These are phyloP conservation scores for Pseudogymnoascus sp. DNA, from an alignment of 2,329 filamentous ascomycete genomes.

Conservation along the genomic window DNA sequence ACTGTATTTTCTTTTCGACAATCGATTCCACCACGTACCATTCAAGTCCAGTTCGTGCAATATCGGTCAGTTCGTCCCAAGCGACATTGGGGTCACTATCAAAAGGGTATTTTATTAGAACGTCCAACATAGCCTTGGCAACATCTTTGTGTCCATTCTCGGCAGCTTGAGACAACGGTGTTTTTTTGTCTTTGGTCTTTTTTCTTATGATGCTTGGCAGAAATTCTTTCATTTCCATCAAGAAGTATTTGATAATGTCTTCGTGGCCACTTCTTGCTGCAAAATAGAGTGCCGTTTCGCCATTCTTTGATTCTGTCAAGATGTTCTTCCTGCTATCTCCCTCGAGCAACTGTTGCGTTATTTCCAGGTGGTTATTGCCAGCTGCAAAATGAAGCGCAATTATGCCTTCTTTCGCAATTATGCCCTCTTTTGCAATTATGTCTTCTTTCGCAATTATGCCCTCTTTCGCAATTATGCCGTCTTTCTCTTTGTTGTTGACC, in stretches of 20 bases:
- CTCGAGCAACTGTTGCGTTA: not conserved
- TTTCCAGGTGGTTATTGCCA: not conserved
- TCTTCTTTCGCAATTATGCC: too few species aligned
- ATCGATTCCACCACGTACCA: too few species aligned
- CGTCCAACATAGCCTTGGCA: too few species aligned
- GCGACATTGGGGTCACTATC: too few species aligned
- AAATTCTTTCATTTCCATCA: not conserved
- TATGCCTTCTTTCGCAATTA: not conserved
- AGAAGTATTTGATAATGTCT: not conserved
- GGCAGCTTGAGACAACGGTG: not conserved
- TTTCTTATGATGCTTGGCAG: not conserved
- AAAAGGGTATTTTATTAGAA: too few species aligned
- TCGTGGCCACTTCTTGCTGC: not conserved
- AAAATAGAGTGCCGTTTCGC: not conserved
- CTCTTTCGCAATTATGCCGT: not conserved
- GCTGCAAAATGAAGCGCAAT: not conserved
- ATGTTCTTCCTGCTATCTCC: not conserved
- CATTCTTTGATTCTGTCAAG: not conserved
- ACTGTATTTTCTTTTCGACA: not conserved
- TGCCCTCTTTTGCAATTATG: too few species aligned
- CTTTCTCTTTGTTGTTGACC: not conserved
- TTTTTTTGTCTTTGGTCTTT: not conserved
- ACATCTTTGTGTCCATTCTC: not conserved
- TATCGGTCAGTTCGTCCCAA: too few species aligned
- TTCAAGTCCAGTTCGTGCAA: too few species aligned